Percentiles rank a stretch among this genome's conserved stretches.
These are phyloP conservation scores for Euphorbia tirucalli DNA, from an alignment of 345 rosid species.

Conservation along the genomic window DNA sequence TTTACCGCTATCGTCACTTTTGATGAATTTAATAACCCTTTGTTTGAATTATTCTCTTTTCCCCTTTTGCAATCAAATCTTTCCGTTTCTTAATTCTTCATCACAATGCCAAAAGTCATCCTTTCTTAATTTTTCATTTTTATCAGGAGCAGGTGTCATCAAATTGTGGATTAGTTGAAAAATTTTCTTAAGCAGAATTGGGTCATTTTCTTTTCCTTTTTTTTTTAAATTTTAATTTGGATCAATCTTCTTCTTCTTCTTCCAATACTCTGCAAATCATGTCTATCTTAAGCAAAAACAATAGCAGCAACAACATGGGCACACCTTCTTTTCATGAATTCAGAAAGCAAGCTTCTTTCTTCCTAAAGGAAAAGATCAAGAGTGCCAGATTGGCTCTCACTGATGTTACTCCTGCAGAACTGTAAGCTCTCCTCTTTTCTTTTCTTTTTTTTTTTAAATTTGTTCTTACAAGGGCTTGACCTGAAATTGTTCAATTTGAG, in stretches of 20 bases:
- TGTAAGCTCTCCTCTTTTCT: slow-evolving; percentile 30
- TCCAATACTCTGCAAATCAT: too few species aligned
- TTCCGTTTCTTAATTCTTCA: background rate
- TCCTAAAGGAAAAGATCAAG: slow-evolving; percentile 92
- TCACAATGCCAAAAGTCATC: background rate
- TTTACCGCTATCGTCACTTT: background rate
- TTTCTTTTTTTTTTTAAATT: too few species aligned
- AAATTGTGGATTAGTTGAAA: background rate
- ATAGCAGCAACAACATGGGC: too few species aligned
- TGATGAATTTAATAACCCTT: background rate
- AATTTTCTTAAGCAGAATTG: too few species aligned
- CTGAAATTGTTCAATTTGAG: background rate
- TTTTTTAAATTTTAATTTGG: too few species aligned
- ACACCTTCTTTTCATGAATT: too few species aligned
- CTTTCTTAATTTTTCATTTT: too few species aligned
- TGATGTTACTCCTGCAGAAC: slow-evolving; percentile 73
- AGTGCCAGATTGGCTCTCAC: slow-evolving; percentile 87
- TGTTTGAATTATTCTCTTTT: background rate
- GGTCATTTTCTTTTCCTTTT: background rate
- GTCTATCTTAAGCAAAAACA: too few species aligned
- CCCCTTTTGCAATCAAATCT: background rate
- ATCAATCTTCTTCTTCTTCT: too few species aligned
- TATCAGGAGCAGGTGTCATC: background rate
- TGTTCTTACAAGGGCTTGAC: too few species aligned
- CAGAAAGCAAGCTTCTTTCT: too few species aligned